Conservation (phyloP, 2,329 filamentous ascomycete species). For the Boeremia lycopersici region DNA sequence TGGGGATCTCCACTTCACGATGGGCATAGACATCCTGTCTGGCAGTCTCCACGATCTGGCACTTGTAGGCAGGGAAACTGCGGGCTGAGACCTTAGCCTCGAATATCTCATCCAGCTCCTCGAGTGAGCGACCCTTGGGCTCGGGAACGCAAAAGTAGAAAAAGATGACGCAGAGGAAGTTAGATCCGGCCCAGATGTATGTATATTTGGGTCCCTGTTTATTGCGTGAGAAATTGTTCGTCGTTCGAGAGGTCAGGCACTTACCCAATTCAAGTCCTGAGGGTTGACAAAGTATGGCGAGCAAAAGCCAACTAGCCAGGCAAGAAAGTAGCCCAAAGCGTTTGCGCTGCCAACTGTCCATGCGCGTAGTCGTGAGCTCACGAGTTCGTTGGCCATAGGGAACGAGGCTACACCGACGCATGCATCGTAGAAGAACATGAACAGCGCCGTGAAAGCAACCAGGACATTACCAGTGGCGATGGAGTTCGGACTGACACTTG, state of each 20-base stretch:
- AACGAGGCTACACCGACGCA: slow-evolving; percentile 42
- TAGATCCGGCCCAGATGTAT: slow-evolving; percentile 38
- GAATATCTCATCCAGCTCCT: slow-evolving; percentile 41
- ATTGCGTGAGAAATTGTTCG: not conserved
- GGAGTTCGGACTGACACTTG: slow-evolving; percentile 31
- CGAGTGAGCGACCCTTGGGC: slow-evolving; percentile 32
- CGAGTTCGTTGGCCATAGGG: slow-evolving; percentile 39
- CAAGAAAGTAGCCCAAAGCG: slow-evolving; percentile 43
- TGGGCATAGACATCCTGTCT: slow-evolving; percentile 21
- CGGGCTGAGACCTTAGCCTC: slow-evolving; percentile 27
- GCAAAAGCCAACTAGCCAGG: slow-evolving; percentile 46
- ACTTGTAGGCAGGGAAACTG: slow-evolving; percentile 30
- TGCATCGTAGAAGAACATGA: slow-evolving; percentile 46
- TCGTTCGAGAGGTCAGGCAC: slow-evolving; percentile 21
- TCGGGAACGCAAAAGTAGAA: slow-evolving; percentile 67
- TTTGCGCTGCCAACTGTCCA: slow-evolving; percentile 46
- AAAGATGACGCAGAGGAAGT: slow-evolving; percentile 57
- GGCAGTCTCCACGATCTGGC: slow-evolving; percentile 29
- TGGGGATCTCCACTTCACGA: not conserved
- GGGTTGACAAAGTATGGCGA: slow-evolving; percentile 51
- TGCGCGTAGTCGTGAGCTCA: slow-evolving; percentile 42
- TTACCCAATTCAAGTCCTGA: slow-evolving; percentile 43
- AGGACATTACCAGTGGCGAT: slow-evolving; percentile 31
- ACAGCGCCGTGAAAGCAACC: slow-evolving; percentile 45
- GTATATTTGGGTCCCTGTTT: slow-evolving; percentile 30